These are phyloP conservation scores for Beta vulgaris DNA, from an alignment of 148 eudicot genomes.

Conservation along the genomic window DNA sequence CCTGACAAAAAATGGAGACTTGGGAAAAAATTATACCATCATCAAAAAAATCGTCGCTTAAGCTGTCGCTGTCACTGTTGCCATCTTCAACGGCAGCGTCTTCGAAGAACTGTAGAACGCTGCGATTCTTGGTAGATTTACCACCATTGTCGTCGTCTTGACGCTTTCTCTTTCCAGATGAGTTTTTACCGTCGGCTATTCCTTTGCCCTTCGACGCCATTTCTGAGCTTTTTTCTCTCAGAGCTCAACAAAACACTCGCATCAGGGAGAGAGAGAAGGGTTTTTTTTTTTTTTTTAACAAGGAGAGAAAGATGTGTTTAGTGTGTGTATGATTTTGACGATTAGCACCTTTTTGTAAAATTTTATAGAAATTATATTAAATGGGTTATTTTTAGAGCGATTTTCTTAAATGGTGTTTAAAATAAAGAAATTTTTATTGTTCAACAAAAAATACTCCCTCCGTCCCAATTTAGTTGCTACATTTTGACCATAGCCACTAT, in stretches of 20 bases:
- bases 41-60: conserved; percentile 33
- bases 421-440: too few species aligned
- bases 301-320: background rate
- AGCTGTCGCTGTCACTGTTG: conserved; percentile 30
- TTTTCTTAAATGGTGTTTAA: too few species aligned
- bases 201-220: conserved; percentile 71
- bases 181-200: conserved; percentile 34
- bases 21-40: conserved; percentile 29
- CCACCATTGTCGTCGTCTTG: conserved; percentile 37
- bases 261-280: background rate
- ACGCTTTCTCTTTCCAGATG: conserved; percentile 35
- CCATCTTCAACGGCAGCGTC: conserved; percentile 50
- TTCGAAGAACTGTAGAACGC: conserved; percentile 61
- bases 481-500: too few species aligned
- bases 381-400: too few species aligned
- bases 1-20: background rate
- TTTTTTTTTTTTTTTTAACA: too few species aligned
- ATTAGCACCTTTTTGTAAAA: too few species aligned
- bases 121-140: conserved; percentile 41
- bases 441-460: too few species aligned
- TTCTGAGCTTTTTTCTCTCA: background rate
- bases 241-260: background rate
- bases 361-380: too few species aligned
- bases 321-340: too few species aligned
- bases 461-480: too few species aligned